Evolutionary conservation across 2,329 filamentous ascomycete species (phyloP).

Genomic region (Parascedosporium putredinis): DNA sequence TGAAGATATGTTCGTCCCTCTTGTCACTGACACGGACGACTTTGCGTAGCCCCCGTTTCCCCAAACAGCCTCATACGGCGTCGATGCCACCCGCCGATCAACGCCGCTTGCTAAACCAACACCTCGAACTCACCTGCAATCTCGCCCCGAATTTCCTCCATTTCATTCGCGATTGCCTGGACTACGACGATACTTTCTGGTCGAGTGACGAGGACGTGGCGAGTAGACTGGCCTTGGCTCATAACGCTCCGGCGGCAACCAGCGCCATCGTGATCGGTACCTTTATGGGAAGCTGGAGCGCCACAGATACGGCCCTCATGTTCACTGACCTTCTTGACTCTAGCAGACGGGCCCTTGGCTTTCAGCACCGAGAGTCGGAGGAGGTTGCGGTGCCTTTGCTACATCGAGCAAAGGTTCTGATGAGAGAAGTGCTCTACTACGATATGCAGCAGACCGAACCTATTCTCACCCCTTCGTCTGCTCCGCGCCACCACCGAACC

Average conservation of each 20-base stretch:
- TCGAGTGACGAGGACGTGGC: slow-evolving; percentile 35
- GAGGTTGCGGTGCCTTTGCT: slow-evolving; percentile 37
- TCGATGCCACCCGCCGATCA: slow-evolving; percentile 38
- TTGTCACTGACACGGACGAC: no score
- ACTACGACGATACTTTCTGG: slow-evolving; percentile 49
- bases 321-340: slow-evolving; percentile 38
- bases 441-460: slow-evolving; percentile 40
- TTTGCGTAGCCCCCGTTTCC: slow-evolving; percentile 36
- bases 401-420: slow-evolving; percentile 42
- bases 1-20: no score
- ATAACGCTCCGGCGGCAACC: neutral
- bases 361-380: slow-evolving; percentile 36
- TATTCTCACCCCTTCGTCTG: slow-evolving; percentile 24
- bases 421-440: slow-evolving; percentile 44
- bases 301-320: slow-evolving; percentile 38
- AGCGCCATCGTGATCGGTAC: slow-evolving; percentile 32
- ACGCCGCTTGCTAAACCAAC: slow-evolving; percentile 41
- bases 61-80: slow-evolving; percentile 39
- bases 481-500: slow-evolving; percentile 15
- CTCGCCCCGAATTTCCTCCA: slow-evolving; percentile 27
- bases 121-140: slow-evolving; percentile 35
- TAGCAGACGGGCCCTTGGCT: slow-evolving; percentile 32
- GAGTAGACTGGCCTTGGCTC: neutral
- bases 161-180: slow-evolving; percentile 34
- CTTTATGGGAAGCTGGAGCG: slow-evolving; percentile 40